Evolutionary conservation across 2,329 filamentous ascomycete species (phyloP).

Genomic region (Neonectria magnoliae): DNA sequence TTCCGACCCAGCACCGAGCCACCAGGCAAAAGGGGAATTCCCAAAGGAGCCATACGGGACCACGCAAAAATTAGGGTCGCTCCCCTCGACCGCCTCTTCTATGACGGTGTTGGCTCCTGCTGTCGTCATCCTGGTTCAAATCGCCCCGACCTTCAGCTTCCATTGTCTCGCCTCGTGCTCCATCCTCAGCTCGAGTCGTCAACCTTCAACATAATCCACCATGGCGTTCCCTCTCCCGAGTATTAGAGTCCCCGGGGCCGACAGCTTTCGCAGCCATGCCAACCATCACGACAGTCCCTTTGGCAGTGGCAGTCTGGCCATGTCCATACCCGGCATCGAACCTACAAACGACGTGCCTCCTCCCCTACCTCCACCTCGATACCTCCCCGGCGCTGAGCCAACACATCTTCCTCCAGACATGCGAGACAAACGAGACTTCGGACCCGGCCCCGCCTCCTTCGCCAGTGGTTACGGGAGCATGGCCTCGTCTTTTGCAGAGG

Average conservation of each 20-base stretch:
- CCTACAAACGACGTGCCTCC: constrained; percentile 52
- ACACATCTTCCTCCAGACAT: constrained; percentile 45
- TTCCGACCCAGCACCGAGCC: constrained; percentile 33
- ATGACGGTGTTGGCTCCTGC: constrained; percentile 40
- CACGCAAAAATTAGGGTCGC: constrained; percentile 19
- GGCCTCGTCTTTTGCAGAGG: constrained; percentile 48
- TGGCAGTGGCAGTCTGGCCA: constrained; percentile 49
- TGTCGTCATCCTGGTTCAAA: constrained; percentile 38
- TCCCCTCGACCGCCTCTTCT: constrained; percentile 28
- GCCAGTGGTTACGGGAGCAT: constrained; percentile 55
- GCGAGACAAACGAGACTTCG: constrained; percentile 43
- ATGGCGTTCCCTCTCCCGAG: constrained; percentile 54
- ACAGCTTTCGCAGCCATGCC: constrained; percentile 42
- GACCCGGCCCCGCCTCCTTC: constrained; percentile 43
- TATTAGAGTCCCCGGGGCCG: constrained; percentile 47
- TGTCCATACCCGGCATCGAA: constrained; percentile 55
- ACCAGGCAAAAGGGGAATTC: constrained; percentile 24
- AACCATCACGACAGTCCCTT: constrained; percentile 46
- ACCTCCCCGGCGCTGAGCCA: constrained; percentile 49
- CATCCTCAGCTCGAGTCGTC: constrained; percentile 39
- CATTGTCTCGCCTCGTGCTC: constrained; percentile 38
- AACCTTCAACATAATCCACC: constrained; percentile 34
- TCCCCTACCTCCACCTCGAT: constrained; percentile 57
- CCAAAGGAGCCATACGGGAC: constrained; percentile 21
- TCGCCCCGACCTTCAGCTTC: constrained; percentile 39